Evolutionary conservation across 495 filamentous ascomycete genomes (phyloP).

Genomic region (Penicillium robsamsonii): DNA sequence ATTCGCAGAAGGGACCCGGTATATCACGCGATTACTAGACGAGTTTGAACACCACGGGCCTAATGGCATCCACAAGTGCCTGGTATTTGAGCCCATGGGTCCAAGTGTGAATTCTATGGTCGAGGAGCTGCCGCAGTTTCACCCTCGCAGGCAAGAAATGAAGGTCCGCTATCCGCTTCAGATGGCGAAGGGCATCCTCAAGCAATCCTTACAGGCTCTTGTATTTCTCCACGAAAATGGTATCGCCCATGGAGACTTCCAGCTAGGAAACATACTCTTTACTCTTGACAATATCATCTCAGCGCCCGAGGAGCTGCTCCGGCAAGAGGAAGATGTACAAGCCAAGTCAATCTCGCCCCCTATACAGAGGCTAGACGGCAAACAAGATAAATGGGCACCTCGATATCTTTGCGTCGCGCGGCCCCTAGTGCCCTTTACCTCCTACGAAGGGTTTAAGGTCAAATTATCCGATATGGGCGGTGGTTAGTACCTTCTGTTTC

Average conservation of each 20-base stretch:
- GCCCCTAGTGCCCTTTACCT: slow-evolving; percentile 24
- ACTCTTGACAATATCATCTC: slow-evolving; percentile 23
- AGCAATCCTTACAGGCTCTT: slow-evolving; percentile 40
- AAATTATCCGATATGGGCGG: slow-evolving; percentile 43
- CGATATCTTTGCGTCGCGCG: slow-evolving; percentile 35
- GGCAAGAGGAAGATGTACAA: slow-evolving; percentile 24
- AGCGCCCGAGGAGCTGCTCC: slow-evolving; percentile 15
- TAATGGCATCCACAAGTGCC: slow-evolving; percentile 49
- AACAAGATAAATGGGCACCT: slow-evolving; percentile 38
- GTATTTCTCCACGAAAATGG: slow-evolving; percentile 43
- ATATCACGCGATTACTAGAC: slow-evolving; percentile 38
- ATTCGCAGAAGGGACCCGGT: slow-evolving; percentile 18
- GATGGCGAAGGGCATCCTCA: slow-evolving; percentile 42
- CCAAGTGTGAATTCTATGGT: slow-evolving; percentile 37
- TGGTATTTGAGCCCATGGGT: slow-evolving; percentile 51
- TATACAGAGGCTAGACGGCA: slow-evolving; percentile 34
- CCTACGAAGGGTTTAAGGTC: slow-evolving; percentile 29
- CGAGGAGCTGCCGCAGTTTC: slow-evolving; percentile 32
- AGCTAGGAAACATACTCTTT: slow-evolving; percentile 46
- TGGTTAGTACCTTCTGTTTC: slow-evolving; percentile 25
- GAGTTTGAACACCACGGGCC: slow-evolving; percentile 45
- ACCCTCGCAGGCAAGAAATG: slow-evolving; percentile 23
- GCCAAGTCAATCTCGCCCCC: slow-evolving; percentile 20
- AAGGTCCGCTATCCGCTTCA: slow-evolving; percentile 33
- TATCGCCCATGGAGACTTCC: slow-evolving; percentile 46